Evolutionary conservation across 2,329 filamentous ascomycete genomes (phyloP), one percentile per base, ranked within the genome.

Genomic region (Microcera coccophila): DNA sequence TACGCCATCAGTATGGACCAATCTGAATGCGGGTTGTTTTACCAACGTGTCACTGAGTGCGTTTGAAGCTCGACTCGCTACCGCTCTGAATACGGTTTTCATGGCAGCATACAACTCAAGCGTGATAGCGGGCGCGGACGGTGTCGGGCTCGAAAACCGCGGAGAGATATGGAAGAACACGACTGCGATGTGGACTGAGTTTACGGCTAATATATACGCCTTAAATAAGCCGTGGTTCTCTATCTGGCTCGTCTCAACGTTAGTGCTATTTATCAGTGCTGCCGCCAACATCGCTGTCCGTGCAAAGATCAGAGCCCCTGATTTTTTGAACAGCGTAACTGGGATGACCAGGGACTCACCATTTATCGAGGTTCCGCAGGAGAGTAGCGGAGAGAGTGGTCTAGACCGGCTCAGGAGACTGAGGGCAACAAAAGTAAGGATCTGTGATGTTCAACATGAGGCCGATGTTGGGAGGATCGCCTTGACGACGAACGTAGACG

Each of bases 291-390:
- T 39, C 17, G 11, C 4, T 3, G 20, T 48, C 7, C 36, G 42
- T 5, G 19, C 16, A 8, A 11, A 33, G 2, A 45, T 42, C 26
- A 42, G 5, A 11, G 42, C 45, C 2, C 39, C 42, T 2, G 45
- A 48, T n/a, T 45, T 48, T 16, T 5, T 48, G 5, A 34, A 34
- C 3, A 29, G 42, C 11, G 39, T 45, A 16, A 35, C 38, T 16
- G 39, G 39, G 2, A 12, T 48, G 36, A 48, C 36, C 1, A 40
- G 39, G 10, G 39, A 48, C 21, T 48, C 42, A 11, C 15, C 20
- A 2, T 48, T 29, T 19, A 17, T 48, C 1, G 11, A 39, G 2
- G 36, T 38, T 15, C 18, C 42, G 3, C 42, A 45, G 15, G 14
- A 31, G 12, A 18, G 42, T 3, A 45, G 20, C 29, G 45, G 36